phyloP scores from a whole-genome alignment of 768 basidiomycete genomes.

The Thelephora aurantiotincta region DNA sequence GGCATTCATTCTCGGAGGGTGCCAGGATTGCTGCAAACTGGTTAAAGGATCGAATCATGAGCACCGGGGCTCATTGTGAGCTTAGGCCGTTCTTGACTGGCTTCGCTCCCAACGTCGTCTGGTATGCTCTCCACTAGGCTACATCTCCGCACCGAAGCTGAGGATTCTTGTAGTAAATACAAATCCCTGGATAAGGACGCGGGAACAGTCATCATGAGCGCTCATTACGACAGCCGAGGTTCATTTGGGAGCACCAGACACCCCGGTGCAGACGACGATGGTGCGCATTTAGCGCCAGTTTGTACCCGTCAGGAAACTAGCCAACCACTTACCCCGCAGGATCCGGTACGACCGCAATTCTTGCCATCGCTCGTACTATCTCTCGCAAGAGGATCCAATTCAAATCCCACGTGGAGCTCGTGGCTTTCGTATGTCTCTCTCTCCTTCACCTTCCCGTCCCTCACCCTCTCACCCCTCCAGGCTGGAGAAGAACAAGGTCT shows the following conservation, averaged over 20 bases:
- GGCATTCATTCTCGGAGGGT: conserved; percentile 72
- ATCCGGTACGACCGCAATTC: conserved; percentile 52
- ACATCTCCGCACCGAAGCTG: neutral
- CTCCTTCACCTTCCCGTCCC: neutral
- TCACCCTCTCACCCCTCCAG: neutral
- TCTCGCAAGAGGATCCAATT: conserved; percentile 52
- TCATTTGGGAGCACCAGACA: conserved; percentile 67
- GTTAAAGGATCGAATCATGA: conserved; percentile 63
- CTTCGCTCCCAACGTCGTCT: conserved; percentile 81
- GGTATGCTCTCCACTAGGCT: conserved; percentile 26
- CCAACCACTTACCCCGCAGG: too few species aligned
- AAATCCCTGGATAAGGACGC: conserved; percentile 36
- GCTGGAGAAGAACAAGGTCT: conserved; percentile 88
- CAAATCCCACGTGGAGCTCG: conserved; percentile 64
- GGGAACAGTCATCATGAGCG: conserved; percentile 60
- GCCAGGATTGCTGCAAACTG: conserved; percentile 53
- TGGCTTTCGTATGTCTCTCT: conserved; percentile 37
- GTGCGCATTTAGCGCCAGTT: conserved; percentile 6
- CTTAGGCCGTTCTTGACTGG: conserved; percentile 51
- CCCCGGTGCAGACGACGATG: conserved; percentile 54
- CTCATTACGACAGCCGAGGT: conserved; percentile 86
- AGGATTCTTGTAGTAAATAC: conserved; percentile 34
- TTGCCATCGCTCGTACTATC: conserved; percentile 71
- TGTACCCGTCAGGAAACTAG: too few species aligned
- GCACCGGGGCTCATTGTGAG: conserved; percentile 60